These are phyloP conservation scores for Camelina sativa DNA, from an alignment of 345 rosid species.

Conservation along the genomic window DNA sequence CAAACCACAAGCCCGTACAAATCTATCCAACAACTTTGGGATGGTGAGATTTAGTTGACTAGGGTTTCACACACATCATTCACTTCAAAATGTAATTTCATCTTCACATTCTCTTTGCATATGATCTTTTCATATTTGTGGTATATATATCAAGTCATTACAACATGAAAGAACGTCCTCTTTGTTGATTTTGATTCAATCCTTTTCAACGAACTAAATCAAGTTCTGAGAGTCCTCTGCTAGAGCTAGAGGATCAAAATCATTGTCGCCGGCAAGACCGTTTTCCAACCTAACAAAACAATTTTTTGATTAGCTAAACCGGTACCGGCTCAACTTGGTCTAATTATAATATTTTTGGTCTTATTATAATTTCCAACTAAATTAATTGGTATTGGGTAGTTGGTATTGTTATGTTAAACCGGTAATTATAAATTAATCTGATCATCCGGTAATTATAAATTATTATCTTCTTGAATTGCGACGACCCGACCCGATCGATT, in stretches of 20 bases:
- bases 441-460: too few species aligned
- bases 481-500: too few species aligned
- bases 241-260: slow-evolving; percentile 4
- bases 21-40: slow-evolving; percentile 77
- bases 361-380: background rate
- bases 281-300: background rate
- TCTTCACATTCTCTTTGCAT: slow-evolving; percentile 20
- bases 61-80: slow-evolving; percentile 8
- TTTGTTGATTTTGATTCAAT: background rate
- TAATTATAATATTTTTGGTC: background rate
- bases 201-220: background rate
- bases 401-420: background rate
- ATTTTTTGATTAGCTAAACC: background rate
- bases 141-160: slow-evolving; percentile 31
- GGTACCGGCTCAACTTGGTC: background rate
- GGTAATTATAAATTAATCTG: too few species aligned
- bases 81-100: slow-evolving; percentile 32
- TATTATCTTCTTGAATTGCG: background rate
- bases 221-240: background rate
- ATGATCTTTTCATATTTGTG: slow-evolving; percentile 7
- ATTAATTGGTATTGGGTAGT: background rate
- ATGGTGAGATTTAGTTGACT: slow-evolving; percentile 62
- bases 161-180: slow-evolving; percentile 4
- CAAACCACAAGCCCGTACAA: slow-evolving; percentile 77
- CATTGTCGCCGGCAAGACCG: slow-evolving; percentile 20